Percentiles rank a stretch among this genome's conserved stretches.
Evolutionary conservation across 192 early-diverging fungal genomes (phyloP).

Genomic region (Spizellomyces punctatus): DNA sequence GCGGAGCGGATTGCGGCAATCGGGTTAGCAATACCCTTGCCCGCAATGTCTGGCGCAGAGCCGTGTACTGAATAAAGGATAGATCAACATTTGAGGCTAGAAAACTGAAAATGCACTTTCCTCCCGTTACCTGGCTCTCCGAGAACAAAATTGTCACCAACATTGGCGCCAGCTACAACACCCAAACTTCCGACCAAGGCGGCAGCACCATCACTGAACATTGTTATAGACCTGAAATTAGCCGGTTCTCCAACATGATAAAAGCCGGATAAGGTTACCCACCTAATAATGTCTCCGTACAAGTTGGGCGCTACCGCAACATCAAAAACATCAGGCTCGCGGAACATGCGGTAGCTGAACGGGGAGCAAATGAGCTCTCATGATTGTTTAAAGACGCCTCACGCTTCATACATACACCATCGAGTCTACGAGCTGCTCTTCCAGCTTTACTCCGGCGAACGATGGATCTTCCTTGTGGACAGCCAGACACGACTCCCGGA

Average conservation of each 20-base stretch:
- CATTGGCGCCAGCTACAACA: conserved; percentile 94
- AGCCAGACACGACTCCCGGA: conserved; percentile 76
- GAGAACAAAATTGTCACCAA: conserved; percentile 93
- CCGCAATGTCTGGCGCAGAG: conserved; percentile 97
- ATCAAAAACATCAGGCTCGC: conserved; percentile 94
- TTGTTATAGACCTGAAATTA: neutral
- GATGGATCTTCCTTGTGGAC: conserved; percentile 70
- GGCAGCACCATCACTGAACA: conserved; percentile 87
- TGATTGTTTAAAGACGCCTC: conserved; percentile 2
- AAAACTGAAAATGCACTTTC: neutral
- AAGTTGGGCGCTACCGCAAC: conserved; percentile 97
- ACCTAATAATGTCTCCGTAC: conserved; percentile 92
- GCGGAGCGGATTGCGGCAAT: conserved; percentile 94
- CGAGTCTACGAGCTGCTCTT: conserved; percentile 98
- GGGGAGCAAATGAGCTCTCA: neutral
- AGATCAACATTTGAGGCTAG: conserved; percentile 3
- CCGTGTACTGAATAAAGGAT: conserved; percentile 75
- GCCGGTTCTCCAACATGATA: neutral
- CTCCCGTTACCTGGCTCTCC: conserved; percentile 76
- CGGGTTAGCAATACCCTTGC: conserved; percentile 95
- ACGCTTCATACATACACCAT: conserved; percentile 75
- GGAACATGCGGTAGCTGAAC: conserved; percentile 86
- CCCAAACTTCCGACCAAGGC: conserved; percentile 94
- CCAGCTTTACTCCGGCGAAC: conserved; percentile 71
- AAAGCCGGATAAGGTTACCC: neutral